Evolutionary conservation across 495 filamentous ascomycete genomes (phyloP).

Genomic region (Penicillium odoratum): DNA sequence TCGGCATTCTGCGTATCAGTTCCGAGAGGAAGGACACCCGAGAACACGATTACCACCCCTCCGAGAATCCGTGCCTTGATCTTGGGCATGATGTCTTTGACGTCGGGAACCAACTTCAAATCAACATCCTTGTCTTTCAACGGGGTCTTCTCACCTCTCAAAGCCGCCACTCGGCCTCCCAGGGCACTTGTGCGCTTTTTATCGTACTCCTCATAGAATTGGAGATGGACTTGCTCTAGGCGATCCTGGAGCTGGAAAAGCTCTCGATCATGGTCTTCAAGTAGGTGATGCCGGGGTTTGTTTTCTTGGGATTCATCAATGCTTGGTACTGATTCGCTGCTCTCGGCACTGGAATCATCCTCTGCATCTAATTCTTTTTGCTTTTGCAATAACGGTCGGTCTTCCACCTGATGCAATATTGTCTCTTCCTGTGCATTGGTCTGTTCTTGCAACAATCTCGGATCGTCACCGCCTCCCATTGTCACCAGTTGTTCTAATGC

Average conservation of each 20-base stretch:
- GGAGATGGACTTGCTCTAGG: conserved; percentile 69
- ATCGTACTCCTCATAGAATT: conserved; percentile 84
- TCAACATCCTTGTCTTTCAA: conserved; percentile 58
- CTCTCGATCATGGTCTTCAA: conserved; percentile 83
- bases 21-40: conserved; percentile 80
- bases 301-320: conserved; percentile 46
- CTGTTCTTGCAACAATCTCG: conserved; percentile 69
- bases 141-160: conserved; percentile 53
- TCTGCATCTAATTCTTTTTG: conserved; percentile 87
- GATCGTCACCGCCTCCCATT: conserved; percentile 74
- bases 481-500: conserved; percentile 73
- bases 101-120: conserved; percentile 73
- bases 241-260: conserved; percentile 70
- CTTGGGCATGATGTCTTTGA: conserved; percentile 74
- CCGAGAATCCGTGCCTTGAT: conserved; percentile 73
- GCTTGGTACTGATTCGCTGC: conserved; percentile 36
- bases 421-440: conserved; percentile 79
- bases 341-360: conserved; percentile 60
- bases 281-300: conserved; percentile 69
- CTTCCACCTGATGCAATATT: conserved; percentile 83
- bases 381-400: conserved; percentile 80
- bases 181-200: conserved; percentile 45
- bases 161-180: conserved; percentile 59
- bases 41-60: conserved; percentile 75
- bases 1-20: conserved; percentile 78